These are phyloP conservation scores for Cyphellophora europaea DNA, from an alignment of 2,329 filamentous ascomycete species.

Conservation along the genomic window DNA sequence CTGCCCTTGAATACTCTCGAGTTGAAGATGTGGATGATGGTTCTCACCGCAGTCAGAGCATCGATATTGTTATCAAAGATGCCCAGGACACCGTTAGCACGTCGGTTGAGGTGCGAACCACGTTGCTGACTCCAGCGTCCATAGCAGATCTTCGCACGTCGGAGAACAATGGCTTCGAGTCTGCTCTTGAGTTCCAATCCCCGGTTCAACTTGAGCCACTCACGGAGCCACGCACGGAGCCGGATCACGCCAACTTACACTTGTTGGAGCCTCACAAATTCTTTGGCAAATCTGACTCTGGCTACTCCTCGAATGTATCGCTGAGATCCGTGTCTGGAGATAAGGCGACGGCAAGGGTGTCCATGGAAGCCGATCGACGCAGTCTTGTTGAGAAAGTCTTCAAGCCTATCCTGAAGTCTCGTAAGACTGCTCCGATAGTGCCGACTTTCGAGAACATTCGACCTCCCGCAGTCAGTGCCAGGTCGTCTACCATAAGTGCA, in stretches of 20 bases:
- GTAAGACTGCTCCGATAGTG: conserved; percentile 5
- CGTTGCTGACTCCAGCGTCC: not conserved
- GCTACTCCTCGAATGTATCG: conserved; percentile 19
- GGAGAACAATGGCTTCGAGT: conserved; percentile 8
- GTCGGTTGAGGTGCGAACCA: not conserved
- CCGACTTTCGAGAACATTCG: too few species aligned
- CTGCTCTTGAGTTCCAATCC: conserved; percentile 11
- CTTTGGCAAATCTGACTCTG: conserved; percentile 16
- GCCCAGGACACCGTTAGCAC: not conserved
- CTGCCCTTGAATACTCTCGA: not conserved
- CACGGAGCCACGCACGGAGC: not conserved
- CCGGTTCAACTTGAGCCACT: conserved; percentile 2
- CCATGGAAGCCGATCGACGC: not conserved
- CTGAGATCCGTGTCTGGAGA: conserved; percentile 5
- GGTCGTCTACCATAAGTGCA: too few species aligned
- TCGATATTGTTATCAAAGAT: not conserved
- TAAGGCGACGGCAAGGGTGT: not conserved
- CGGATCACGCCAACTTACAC: not conserved
- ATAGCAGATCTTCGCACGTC: not conserved
- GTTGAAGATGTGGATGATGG: not conserved
- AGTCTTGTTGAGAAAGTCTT: conserved; percentile 1
- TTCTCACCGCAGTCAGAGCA: not conserved
- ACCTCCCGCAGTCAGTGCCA: too few species aligned
- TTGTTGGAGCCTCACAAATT: conserved; percentile 3
- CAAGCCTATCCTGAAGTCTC: conserved; percentile 8